Base-by-base conservation (phyloP, 2,329 filamentous ascomycete genomes). In the Elsinoe australis region DNA sequence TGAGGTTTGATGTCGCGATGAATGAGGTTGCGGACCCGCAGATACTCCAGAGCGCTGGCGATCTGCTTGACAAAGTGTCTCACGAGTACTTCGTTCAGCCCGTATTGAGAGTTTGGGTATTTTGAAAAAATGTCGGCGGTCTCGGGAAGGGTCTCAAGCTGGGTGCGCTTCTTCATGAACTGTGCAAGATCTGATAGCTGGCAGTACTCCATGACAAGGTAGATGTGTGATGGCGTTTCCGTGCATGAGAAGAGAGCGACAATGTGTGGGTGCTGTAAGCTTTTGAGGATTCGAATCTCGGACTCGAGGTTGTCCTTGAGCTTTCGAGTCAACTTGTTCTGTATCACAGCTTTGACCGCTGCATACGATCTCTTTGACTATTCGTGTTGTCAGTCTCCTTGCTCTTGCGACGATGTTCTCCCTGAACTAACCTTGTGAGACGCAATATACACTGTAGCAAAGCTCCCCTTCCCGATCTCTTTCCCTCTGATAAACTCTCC, bases 121-220 rank as follows among this genome's bases (percentile, higher is more conserved):
- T 94, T 95, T 60, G 82, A 78, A 52, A 94, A 87, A 80, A 96
- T 90, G 57, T 94, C 87, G 61, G 80, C 79, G 3, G 90, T 92
- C 47, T 86, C 83, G 21, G 85, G 80, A 62, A 94, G 85, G 44
- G 82, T 83, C 35, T 75, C 76, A 36, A 95, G 78, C 61, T 82
- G 85, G 52, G 90, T 82, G 52, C 90, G 80, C 69, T 92, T 94
- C 74, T 92, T 94, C 70, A 98, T 95, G 67, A 98, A 96, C 47
- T 90, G 75, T 8, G 92, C 94, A 51, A 98, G 70, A 62, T 98
- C 92, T 17, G 92, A 90, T 32, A 98, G 77, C 63, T 94, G 87
- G 69, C 92, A 96, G 68, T 94, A 96, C 70, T 98, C 92, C 90
- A 96, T 98, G 54, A 96, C 83, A 51, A 98, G 78, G 68, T 98